These are phyloP conservation scores for Cyamopsis tetragonoloba DNA, from an alignment of 306 rosid species.

Conservation along the genomic window DNA sequence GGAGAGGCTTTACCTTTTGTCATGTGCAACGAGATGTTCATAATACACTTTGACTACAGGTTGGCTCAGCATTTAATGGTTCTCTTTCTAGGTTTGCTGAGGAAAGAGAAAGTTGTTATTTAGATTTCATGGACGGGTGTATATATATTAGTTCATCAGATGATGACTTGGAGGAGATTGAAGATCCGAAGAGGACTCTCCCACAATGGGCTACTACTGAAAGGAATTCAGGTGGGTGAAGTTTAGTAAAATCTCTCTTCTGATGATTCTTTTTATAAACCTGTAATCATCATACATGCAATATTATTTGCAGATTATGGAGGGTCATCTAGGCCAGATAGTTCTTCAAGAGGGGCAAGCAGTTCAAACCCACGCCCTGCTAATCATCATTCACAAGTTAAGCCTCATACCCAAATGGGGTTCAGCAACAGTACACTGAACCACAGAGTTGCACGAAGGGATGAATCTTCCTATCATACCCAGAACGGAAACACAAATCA, in stretches of 20 bases:
- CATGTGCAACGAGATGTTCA: constrained; percentile 19
- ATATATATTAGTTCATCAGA: constrained; percentile 86
- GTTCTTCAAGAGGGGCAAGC: constrained; percentile 45
- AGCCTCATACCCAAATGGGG: constrained; percentile 27
- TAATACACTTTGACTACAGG: constrained; percentile 36
- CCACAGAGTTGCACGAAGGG: constrained; percentile 22
- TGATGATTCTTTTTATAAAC: constrained; percentile 10
- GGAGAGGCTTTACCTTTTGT: constrained; percentile 17
- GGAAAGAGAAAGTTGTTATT: constrained; percentile 26
- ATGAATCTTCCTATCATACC: constrained; percentile 27
- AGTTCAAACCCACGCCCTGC: constrained; percentile 43
- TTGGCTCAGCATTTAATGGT: constrained; percentile 37
- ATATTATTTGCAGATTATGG: constrained; percentile 46
- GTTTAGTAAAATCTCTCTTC: constrained; percentile 11
- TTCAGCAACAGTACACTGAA: constrained; percentile 42
- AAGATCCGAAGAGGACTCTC: constrained; percentile 47
- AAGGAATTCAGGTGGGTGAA: constrained; percentile 47
- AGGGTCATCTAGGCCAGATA: constrained; percentile 33
- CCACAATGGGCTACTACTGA: constrained; percentile 55
- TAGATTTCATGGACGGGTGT: constrained; percentile 38
- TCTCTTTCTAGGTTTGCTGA: constrained; percentile 35
- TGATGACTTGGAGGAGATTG: constrained; percentile 65
- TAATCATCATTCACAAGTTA: constrained; percentile 27
- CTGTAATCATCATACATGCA: not conserved
- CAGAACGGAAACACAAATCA: constrained; percentile 47